Evolutionary conservation across 2,329 filamentous ascomycete species (phyloP).

Genomic region (Trichoderma aggressivum): DNA sequence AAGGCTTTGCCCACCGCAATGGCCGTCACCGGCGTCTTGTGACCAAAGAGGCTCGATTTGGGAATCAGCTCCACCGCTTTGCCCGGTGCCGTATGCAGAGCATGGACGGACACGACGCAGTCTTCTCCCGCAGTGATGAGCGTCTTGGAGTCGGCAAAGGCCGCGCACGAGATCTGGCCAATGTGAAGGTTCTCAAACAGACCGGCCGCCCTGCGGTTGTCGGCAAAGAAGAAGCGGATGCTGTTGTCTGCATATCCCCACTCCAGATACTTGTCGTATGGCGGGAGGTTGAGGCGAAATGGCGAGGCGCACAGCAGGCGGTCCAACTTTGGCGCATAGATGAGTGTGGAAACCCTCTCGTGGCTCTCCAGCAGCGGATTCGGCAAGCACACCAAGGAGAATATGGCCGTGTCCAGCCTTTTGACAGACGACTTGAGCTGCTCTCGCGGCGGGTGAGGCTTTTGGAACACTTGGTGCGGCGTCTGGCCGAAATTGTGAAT

Average conservation of each 20-base stretch:
- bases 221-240: slow-evolving; percentile 83
- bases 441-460: slow-evolving; percentile 74
- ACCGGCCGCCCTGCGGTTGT: slow-evolving; percentile 77
- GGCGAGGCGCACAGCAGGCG: slow-evolving; percentile 79
- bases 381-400: slow-evolving; percentile 72
- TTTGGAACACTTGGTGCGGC: slow-evolving; percentile 87
- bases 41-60: slow-evolving; percentile 80
- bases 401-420: slow-evolving; percentile 73
- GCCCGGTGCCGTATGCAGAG: slow-evolving; percentile 57
- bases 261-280: slow-evolving; percentile 89
- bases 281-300: slow-evolving; percentile 82
- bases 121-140: slow-evolving; percentile 90
- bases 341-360: slow-evolving; percentile 75
- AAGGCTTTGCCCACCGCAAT: slow-evolving; percentile 86
- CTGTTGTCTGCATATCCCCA: slow-evolving; percentile 96
- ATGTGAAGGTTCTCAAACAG: slow-evolving; percentile 93
- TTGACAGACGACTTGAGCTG: slow-evolving; percentile 60
- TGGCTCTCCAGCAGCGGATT: slow-evolving; percentile 74
- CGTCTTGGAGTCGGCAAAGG: slow-evolving; percentile 85
- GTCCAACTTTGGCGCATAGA: slow-evolving; percentile 76
- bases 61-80: slow-evolving; percentile 77
- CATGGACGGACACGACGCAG: slow-evolving; percentile 84
- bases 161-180: slow-evolving; percentile 77
- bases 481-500: slow-evolving; percentile 99
- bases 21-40: slow-evolving; percentile 76